Base-by-base conservation (phyloP, 129 eudicot genomes). In the Calendula officinalis region DNA sequence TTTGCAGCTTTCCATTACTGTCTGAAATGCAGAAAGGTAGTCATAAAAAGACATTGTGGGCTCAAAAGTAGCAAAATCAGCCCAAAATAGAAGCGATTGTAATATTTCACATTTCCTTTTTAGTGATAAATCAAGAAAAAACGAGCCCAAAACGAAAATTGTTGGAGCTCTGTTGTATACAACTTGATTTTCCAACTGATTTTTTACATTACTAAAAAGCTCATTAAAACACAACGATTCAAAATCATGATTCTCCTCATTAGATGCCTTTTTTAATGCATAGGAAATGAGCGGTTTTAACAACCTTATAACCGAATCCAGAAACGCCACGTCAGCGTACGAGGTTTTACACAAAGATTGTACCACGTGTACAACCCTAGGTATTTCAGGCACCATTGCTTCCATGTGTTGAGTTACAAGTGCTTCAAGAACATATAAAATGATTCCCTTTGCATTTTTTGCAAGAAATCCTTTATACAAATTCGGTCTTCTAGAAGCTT, bases 381-480 rank as follows among this genome's bases (percentile, higher is more conserved):
- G 98, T 47, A 85, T 69, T 81, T 91, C 98, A 50, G 96, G 95
- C 57, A 91, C 84, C 81, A 91, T 69, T 41, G 95, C 95, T 77
- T 91, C 98, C 96, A 88, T 88, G 73, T 91, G 98, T 77, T 88
- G 86, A 57, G 60, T 73, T 74, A 88, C 82, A 32, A 91, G 81
- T 63, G 95, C 87, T 80, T 91, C 98, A 75, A 91, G 95, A 45
- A 85, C 62, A 38, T 82, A 91, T 8, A 87, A 69, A 41, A 91
- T 65, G 42, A 88, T 77, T 22, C 95, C 98, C 76, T 83, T 91
- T 64, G 95, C 91, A 70, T 91, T 91, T 74, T 83, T 91, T 10
- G 89, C 88, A 56, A 78, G 68, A 47, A 83, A 83, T 11, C 98
- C 98, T 69, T 84, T 87, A 35, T 58, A 76, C 8, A 57, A 68